Conservation (phyloP, 768 basidiomycete genomes). For the Suillus alpinus region DNA sequence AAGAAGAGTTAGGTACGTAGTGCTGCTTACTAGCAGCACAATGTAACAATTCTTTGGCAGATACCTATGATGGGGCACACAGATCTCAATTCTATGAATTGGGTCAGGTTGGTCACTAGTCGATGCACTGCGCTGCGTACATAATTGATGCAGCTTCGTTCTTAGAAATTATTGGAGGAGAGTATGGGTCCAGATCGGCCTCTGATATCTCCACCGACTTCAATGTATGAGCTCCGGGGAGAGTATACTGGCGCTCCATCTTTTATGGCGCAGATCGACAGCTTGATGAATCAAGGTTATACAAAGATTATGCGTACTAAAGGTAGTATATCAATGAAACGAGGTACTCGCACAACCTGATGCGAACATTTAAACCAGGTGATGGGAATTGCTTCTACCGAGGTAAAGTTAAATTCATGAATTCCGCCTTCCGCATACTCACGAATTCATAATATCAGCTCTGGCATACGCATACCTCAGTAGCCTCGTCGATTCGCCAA, state of each 20-base stretch:
- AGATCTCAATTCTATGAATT: constrained; percentile 35
- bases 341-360: not conserved
- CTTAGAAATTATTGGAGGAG: constrained; percentile 39
- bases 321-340: constrained; percentile 42
- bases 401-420: constrained; percentile 44
- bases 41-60: not conserved
- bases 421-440: constrained; percentile 3
- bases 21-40: not conserved
- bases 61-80: constrained; percentile 5
- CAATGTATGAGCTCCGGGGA: constrained; percentile 52
- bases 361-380: constrained; percentile 38
- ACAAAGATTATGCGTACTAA: constrained; percentile 63
- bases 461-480: constrained; percentile 81
- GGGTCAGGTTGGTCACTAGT: constrained; percentile 32
- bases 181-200: constrained; percentile 40
- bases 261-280: constrained; percentile 76
- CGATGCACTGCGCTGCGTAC: not conserved
- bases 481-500: constrained; percentile 50
- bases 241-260: constrained; percentile 62
- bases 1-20: not conserved
- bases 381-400: constrained; percentile 94
- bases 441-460: constrained; percentile 38
- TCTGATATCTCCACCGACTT: constrained; percentile 51
- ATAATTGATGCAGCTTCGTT: not conserved
- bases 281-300: constrained; percentile 63